Percentiles rank a stretch among this genome's conserved stretches.
These are phyloP conservation scores for Oxyria digyna DNA, from an alignment of 148 eudicot species.

Conservation along the genomic window DNA sequence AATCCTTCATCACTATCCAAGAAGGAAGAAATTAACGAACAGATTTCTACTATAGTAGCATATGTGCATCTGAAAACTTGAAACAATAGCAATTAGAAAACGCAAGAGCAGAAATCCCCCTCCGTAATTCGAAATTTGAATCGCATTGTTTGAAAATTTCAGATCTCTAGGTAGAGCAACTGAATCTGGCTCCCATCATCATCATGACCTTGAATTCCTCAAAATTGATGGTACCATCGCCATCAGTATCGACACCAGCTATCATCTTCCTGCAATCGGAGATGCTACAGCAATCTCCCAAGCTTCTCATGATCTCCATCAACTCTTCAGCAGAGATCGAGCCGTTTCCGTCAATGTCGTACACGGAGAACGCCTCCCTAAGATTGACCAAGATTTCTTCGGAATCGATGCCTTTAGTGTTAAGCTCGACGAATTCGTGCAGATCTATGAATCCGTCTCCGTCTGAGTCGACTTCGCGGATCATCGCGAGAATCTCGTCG, in stretches of 20 bases:
- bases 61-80: background rate
- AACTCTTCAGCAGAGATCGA: slow-evolving; percentile 32
- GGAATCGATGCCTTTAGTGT: slow-evolving; percentile 33
- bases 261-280: slow-evolving; percentile 39
- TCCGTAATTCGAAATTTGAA: background rate
- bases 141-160: background rate
- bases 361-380: slow-evolving; percentile 32
- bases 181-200: slow-evolving; percentile 21
- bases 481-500: slow-evolving; percentile 1
- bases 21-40: background rate
- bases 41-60: background rate
- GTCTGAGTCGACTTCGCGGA: slow-evolving; percentile 2
- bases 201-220: slow-evolving; percentile 35
- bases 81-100: background rate
- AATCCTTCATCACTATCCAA: background rate
- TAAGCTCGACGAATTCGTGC: slow-evolving; percentile 32
- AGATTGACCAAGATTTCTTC: slow-evolving; percentile 28
- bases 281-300: slow-evolving; percentile 32
- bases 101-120: background rate
- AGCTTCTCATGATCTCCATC: slow-evolving; percentile 23
- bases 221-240: slow-evolving; percentile 30
- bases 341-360: slow-evolving; percentile 37
- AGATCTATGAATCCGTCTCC: slow-evolving; percentile 23
- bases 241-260: slow-evolving; percentile 28
- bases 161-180: slow-evolving; percentile 1